phyloP scores from a whole-genome alignment of 148 eudicot species.

The Nepenthes mirabilis region DNA sequence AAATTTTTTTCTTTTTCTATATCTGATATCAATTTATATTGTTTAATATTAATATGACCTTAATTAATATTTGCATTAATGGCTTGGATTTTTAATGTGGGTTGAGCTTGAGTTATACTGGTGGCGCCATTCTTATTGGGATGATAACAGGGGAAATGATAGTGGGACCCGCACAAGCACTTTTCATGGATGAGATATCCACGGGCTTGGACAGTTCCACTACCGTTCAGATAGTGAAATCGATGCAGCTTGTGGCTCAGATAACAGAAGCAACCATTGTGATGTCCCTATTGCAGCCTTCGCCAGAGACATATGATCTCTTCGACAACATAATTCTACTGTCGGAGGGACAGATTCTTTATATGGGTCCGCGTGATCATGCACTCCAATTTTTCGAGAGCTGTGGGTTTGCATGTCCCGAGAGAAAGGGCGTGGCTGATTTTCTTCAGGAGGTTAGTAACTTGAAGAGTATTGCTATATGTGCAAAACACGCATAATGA shows the following conservation, averaged over 20 bases:
- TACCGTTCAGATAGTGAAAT: background rate
- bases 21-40: no score
- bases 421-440: slow-evolving; percentile 4
- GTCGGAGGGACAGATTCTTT: background rate
- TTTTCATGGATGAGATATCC: background rate
- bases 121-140: background rate
- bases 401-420: background rate
- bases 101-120: no score
- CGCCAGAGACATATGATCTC: background rate
- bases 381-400: background rate
- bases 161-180: background rate
- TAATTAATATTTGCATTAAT: no score
- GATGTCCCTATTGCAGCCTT: background rate
- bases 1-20: no score
- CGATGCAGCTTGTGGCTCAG: background rate
- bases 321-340: background rate
- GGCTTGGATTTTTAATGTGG: no score
- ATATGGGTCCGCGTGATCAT: background rate
- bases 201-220: background rate
- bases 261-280: background rate
- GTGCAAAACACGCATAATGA: no score
- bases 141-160: slow-evolving; percentile 1
- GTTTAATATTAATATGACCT: no score
- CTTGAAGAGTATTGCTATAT: no score
- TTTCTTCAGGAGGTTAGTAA: slow-evolving; percentile 10